Conservation (phyloP, 2,329 filamentous ascomycete species). For the Arthrinium phaeospermum region DNA sequence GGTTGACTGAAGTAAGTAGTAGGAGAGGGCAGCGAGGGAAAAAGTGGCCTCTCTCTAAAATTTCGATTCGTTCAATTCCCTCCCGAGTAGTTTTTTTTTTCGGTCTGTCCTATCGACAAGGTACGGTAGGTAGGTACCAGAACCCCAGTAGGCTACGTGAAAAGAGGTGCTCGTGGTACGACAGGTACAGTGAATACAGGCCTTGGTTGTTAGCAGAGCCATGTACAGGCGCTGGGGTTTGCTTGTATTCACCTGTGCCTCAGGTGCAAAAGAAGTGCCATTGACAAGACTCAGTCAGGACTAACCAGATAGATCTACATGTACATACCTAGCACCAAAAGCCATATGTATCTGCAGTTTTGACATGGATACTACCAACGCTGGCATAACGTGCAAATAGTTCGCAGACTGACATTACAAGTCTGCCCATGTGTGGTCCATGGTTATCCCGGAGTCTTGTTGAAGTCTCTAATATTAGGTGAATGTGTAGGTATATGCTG, state of each 20-base stretch:
- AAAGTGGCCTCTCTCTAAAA: constrained; percentile 8
- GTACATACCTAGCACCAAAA: background rate
- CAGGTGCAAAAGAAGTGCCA: background rate
- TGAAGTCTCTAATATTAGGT: background rate
- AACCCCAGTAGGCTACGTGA: background rate
- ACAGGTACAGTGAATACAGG: background rate
- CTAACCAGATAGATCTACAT: background rate
- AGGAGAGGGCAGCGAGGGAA: background rate
- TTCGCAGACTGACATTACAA: background rate
- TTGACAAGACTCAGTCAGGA: background rate
- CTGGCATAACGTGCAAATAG: background rate
- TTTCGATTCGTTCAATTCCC: background rate
- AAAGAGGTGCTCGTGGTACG: background rate
- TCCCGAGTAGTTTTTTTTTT: background rate
- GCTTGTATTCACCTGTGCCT: background rate
- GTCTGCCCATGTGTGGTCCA: too few species aligned
- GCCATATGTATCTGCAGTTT: background rate
- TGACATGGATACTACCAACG: background rate
- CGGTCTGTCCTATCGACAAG: background rate
- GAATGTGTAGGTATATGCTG: background rate
- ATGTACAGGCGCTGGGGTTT: background rate
- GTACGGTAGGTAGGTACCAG: background rate
- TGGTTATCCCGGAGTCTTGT: background rate
- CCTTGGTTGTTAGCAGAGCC: background rate
- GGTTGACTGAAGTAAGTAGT: background rate